A percentile compares a stretch with the other conserved stretches of the same genome.
Evolutionary conservation across 305 asterid species (phyloP).

Genomic region (Fraxinus xanthoxyloides): DNA sequence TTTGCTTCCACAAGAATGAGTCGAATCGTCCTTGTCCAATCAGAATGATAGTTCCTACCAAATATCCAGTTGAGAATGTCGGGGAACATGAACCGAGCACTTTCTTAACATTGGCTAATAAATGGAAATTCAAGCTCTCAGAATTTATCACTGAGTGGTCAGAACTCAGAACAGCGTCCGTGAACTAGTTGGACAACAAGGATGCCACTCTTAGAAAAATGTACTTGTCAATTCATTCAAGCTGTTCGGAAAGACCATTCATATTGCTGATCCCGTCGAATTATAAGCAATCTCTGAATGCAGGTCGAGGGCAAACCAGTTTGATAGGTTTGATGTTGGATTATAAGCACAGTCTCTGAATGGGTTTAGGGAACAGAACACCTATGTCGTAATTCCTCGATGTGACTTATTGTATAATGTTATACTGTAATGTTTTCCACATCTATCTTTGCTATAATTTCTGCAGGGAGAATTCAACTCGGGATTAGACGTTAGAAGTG

Average conservation of each 20-base stretch:
- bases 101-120: constrained; percentile 31
- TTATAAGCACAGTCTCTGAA: neutral
- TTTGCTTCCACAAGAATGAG: neutral
- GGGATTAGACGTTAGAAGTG: too few species aligned
- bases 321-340: neutral
- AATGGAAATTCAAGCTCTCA: constrained; percentile 30
- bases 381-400: too few species aligned
- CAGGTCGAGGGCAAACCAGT: neutral
- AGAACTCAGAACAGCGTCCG: constrained; percentile 33
- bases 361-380: too few species aligned
- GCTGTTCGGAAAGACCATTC: constrained; percentile 50
- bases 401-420: too few species aligned
- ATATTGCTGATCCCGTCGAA: constrained; percentile 15
- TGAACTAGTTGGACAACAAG: constrained; percentile 23
- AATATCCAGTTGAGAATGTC: constrained; percentile 6
- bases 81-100: neutral
- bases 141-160: constrained; percentile 24
- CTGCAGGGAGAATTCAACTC: neutral
- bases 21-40: constrained; percentile 12
- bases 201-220: constrained; percentile 11
- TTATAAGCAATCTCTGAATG: neutral
- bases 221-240: constrained; percentile 28
- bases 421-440: neutral
- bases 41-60: neutral
- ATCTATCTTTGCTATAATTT: neutral